Evolutionary conservation across 139 green algal genomes (phyloP), one percentile per base, ranked within the genome.

Genomic region (Picochlorum sp.): DNA sequence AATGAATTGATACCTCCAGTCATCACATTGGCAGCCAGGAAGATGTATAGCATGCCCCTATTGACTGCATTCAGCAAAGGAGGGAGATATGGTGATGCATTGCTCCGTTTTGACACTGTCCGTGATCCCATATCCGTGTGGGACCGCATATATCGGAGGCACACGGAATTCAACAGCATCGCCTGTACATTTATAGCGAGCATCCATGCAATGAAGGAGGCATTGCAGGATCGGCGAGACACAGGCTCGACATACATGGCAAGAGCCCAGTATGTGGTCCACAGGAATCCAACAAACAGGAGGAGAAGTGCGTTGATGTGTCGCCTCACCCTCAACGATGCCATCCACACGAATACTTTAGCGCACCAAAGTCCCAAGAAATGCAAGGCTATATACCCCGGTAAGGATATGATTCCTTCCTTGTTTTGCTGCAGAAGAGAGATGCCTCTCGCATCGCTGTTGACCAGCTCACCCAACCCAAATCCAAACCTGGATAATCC

Each of bases 11-110:
- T 68, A 2, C 38, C 21, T 3, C 85, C 87, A 4, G 88, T 95
- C 38, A 89, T 24, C 49, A 95, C 21, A 65, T 96, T 96, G 20
- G 83, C 88, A 6, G 69, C 32, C 34, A 96, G 65, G 64, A 96
- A 96, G 7, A 84, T 20, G 0, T 68, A 30, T 52, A 96, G 76
- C 74, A 85, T 84, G 51, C 71, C 63, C 16, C 37, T 26, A 59
- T 72, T 85, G 28, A 84, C 34, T 41, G 34, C 34, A 41, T 41
- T 41, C 34, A 41, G 34, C 34, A 41, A 11, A 41, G 34, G 34
- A 41, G 34, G 34, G 34, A 41, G 34, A 41, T 41, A 41, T 41
- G 34, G 34, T 3, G 34, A 41, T 41, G 34, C 34, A 41, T 41
- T 41, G 34, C 34, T 41, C 14, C 34, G 7, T 4, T 9, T 41